A percentile compares a stretch with the other conserved stretches of the same genome.
phyloP scores from a whole-genome alignment of 495 filamentous ascomycete genomes.

The Penicillium dipodomyicola region DNA sequence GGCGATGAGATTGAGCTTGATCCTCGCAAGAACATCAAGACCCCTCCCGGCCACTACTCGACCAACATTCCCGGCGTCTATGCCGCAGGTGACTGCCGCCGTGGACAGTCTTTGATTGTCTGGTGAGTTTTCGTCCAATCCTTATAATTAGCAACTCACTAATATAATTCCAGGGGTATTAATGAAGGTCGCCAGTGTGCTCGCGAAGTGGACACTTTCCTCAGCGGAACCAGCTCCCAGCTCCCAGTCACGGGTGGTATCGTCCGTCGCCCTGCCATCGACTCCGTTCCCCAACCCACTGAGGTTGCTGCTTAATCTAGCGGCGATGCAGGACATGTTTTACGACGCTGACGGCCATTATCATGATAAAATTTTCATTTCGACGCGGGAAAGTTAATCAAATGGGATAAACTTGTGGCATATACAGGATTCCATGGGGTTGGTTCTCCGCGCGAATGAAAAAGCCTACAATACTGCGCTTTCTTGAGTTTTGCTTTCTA shows the following conservation, averaged over 20 bases:
- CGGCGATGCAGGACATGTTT: not conserved
- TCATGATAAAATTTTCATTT: constrained; percentile 8
- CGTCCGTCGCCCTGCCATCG: constrained; percentile 70
- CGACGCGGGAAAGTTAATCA: constrained; percentile 7
- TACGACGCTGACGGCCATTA: constrained; percentile 17
- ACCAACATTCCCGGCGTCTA: constrained; percentile 91
- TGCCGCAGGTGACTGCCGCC: constrained; percentile 93
- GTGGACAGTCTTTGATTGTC: constrained; percentile 96
- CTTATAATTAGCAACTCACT: constrained; percentile 2
- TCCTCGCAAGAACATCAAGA: constrained; percentile 96
- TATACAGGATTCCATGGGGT: not conserved
- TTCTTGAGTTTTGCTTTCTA: not conserved
- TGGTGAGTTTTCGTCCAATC: constrained; percentile 61
- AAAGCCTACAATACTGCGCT: constrained; percentile 7
- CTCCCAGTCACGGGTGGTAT: constrained; percentile 95
- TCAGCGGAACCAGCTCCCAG: constrained; percentile 69
- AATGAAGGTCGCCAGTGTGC: constrained; percentile 95
- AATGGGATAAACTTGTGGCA: constrained; percentile 5
- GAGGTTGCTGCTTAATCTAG: constrained; percentile 30
- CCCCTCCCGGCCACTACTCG: constrained; percentile 79
- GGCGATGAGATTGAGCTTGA: constrained; percentile 89
- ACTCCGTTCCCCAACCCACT: constrained; percentile 38
- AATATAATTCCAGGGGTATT: constrained; percentile 70
- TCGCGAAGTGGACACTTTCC: constrained; percentile 89
- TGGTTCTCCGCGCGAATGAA: constrained; percentile 4